A percentile compares a stretch with the other conserved stretches of the same genome.
phyloP scores from a whole-genome alignment of 78 protist species.

The Protostelium mycophagum region DNA sequence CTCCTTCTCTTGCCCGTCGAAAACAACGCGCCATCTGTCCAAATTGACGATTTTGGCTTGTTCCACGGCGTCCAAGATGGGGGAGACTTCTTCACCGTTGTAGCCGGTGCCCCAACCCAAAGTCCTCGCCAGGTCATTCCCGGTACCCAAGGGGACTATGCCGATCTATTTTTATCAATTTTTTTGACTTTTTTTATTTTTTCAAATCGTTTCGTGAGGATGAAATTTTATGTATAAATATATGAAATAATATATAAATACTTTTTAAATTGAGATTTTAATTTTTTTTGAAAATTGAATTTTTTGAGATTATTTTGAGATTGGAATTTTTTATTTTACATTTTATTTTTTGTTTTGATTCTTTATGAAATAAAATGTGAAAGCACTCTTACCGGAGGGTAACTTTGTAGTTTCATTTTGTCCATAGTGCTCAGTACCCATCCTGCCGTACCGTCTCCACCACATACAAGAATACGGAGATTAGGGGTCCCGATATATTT shows the following conservation, averaged over 20 bases:
- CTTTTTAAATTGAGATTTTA: too few relatives aligned
- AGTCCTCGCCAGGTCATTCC: slow-evolving; percentile 87
- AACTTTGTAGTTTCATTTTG: too few relatives aligned
- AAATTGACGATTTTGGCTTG: background rate
- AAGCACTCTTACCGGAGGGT: background rate
- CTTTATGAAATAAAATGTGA: too few relatives aligned
- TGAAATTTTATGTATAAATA: too few relatives aligned
- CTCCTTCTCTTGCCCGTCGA: background rate
- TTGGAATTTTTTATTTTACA: too few relatives aligned
- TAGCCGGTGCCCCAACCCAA: slow-evolving; percentile 85
- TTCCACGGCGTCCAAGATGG: background rate
- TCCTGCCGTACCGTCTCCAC: background rate
- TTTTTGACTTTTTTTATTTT: slow-evolving; percentile 39
- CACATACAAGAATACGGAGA: background rate
- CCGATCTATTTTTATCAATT: slow-evolving; percentile 30
- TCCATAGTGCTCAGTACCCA: background rate
- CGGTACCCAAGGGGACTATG: slow-evolving; percentile 86
- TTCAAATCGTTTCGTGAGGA: too few relatives aligned
- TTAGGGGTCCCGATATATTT: background rate
- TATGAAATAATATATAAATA: too few relatives aligned
- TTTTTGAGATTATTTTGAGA: too few relatives aligned
- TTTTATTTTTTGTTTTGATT: too few relatives aligned
- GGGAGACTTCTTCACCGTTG: slow-evolving; percentile 26
- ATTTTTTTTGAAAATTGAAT: too few relatives aligned
- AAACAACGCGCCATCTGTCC: background rate